Evolutionary conservation across 805 yeast genomes (phyloP).

Genomic region (Teunomyces aglyptinius): DNA sequence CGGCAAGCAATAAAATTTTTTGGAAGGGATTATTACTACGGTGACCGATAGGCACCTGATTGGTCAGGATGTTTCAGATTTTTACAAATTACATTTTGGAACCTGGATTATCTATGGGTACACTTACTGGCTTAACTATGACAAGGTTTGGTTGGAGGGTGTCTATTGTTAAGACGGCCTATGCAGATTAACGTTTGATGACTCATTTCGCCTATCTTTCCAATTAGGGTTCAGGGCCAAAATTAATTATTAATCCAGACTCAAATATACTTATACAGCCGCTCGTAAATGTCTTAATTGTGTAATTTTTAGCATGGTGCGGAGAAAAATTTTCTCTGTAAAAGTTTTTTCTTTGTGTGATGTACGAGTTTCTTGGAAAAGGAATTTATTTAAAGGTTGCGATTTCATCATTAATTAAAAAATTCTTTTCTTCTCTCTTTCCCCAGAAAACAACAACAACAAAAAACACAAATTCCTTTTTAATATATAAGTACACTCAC

Average conservation of each 20-base stretch:
- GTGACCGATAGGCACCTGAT: conserved; percentile 2
- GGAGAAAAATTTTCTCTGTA: conserved; percentile 6
- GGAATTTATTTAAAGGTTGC: conserved; percentile 9
- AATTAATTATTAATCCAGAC: neutral
- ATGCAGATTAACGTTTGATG: neutral
- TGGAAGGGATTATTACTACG: neutral
- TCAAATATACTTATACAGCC: conserved; percentile 2
- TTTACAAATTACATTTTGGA: neutral
- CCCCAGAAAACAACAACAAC: conserved; percentile 9
- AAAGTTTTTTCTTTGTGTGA: conserved; percentile 1
- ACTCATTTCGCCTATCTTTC: neutral
- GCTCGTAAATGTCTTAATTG: neutral
- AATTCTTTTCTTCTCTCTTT: conserved; percentile 6
- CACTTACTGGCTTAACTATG: no score
- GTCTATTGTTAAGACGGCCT: no score
- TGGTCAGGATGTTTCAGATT: neutral
- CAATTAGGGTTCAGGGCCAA: neutral
- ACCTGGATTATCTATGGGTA: no score
- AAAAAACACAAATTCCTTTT: conserved; percentile 1
- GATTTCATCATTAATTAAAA: neutral
- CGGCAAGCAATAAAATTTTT: neutral
- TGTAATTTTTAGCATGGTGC: neutral
- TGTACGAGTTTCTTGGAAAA: neutral
- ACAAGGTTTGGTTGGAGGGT: no score
- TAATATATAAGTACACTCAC: neutral